Evolutionary conservation across 1,139 yeast genomes (phyloP), one percentile per base, ranked within the genome.

Genomic region (Kodamaea plutei): DNA sequence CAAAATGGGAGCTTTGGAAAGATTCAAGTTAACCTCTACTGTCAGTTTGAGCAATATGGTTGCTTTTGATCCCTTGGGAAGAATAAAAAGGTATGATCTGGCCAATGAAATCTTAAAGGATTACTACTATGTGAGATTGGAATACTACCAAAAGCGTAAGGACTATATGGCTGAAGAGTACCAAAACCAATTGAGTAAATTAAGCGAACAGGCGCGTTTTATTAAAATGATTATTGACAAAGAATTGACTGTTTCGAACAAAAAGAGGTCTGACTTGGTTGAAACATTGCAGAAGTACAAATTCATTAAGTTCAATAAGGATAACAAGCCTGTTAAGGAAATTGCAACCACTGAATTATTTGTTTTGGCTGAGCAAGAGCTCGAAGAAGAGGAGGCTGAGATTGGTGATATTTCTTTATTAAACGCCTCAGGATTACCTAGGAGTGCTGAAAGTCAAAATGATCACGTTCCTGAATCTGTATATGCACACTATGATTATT

Each of bases 41-140:
- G 63, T 91, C 25, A 80, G 75, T 54, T 66, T 85, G 44, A 73
- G 79, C 31, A 93, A 93, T 54, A 88, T 93, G 96, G 96, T 91
- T 37, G 94, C 96, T 0, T 93, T 93, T 60, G 97, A 91, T 59
- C 76, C 95, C n/a, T 73, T 74, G 37, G 95, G 96, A 23, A 76
- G 93, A 47, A 85, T 93, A 44, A 85, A 84, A 52, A 84, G 76
- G 52, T 93, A 89, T 54, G 81, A 77, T 10, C 65, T 69, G 30
- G 83, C 84, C 2, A 73, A 76, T 41, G 94, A 88, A 33, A 91
- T 93, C 25, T 64, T 93, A 46, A 70, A 66, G 39, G 97, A 91
- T 45, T 93, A 83, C 56, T 93, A 80, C 54, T 83, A 71, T 48
- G 83, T 91, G 9, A 76, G 99, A 50, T 65, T 93, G 38, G 96